A percentile compares a stretch with the other conserved stretches of the same genome.
Evolutionary conservation across 2,329 filamentous ascomycete species (phyloP).

Genomic region (Phyllosticta citriasiana): DNA sequence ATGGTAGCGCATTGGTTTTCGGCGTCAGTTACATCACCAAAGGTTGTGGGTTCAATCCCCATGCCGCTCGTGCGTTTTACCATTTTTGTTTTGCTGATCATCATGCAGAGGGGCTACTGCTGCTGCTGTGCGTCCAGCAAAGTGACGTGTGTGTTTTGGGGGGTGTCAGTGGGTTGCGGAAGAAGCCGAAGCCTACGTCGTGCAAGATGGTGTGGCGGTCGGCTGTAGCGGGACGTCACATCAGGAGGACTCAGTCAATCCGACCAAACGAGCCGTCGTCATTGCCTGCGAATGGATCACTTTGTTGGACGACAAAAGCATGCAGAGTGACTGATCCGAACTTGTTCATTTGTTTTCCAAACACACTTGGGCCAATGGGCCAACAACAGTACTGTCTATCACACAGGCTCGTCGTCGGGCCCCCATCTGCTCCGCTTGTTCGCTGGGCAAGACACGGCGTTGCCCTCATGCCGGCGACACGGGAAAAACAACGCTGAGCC

Average conservation of each 20-base stretch:
- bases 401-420: neutral
- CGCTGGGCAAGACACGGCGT: neutral
- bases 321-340: neutral
- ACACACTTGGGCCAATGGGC: neutral
- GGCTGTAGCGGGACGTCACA: neutral
- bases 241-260: neutral
- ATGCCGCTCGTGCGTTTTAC: slow-evolving; percentile 12
- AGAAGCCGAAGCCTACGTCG: neutral
- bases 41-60: slow-evolving; percentile 20
- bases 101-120: neutral
- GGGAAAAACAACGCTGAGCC: neutral
- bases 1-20: slow-evolving; percentile 21
- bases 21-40: slow-evolving; percentile 15
- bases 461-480: neutral
- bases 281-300: neutral
- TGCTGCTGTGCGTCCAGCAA: neutral
- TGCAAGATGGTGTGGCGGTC: neutral
- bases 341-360: neutral
- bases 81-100: neutral
- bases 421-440: neutral
- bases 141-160: neutral
- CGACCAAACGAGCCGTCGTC: neutral
- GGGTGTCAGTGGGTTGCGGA: neutral
- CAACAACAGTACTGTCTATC: neutral
- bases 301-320: neutral